Conservation (phyloP, 2,329 filamentous ascomycete genomes). For the Ambrosiella beaveri region DNA sequence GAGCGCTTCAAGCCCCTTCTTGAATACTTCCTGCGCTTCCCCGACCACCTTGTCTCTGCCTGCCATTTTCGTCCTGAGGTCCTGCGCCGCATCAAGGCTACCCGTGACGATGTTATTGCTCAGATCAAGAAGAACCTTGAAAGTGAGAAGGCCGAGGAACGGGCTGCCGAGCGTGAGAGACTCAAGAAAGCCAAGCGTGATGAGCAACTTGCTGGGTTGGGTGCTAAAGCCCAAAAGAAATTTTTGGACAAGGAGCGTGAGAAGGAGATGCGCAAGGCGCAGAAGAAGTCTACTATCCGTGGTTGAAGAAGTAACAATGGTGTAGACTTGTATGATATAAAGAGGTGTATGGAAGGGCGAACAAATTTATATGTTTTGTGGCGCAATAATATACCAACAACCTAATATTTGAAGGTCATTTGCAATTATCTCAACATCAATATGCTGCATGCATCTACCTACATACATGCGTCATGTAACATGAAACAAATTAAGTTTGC, state of each 20-base stretch:
- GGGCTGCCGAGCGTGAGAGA: constrained; percentile 52
- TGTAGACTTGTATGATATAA: neutral
- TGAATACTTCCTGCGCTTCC: constrained; percentile 64
- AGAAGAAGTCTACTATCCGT: constrained; percentile 37
- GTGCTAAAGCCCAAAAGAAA: constrained; percentile 72
- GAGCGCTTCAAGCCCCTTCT: constrained; percentile 55
- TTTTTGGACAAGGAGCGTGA: constrained; percentile 67
- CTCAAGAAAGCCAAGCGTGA: constrained; percentile 83
- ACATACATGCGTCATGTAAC: neutral
- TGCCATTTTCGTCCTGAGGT: constrained; percentile 87
- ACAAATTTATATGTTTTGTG: neutral
- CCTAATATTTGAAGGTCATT: too few species aligned
- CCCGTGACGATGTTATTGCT: constrained; percentile 63
- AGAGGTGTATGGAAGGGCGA: neutral
- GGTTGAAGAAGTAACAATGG: constrained; percentile 21
- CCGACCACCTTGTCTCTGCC: constrained; percentile 57
- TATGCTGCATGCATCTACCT: neutral
- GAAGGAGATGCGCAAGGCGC: constrained; percentile 44
- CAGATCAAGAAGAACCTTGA: constrained; percentile 68
- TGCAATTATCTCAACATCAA: neutral
- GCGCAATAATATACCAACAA: too few species aligned
- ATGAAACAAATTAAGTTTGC: neutral
- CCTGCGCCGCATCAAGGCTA: constrained; percentile 60
- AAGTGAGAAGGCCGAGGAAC: constrained; percentile 64
- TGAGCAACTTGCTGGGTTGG: constrained; percentile 56